Base-by-base conservation (phyloP, 495 filamentous ascomycete species). In the Podospora didyma region DNA sequence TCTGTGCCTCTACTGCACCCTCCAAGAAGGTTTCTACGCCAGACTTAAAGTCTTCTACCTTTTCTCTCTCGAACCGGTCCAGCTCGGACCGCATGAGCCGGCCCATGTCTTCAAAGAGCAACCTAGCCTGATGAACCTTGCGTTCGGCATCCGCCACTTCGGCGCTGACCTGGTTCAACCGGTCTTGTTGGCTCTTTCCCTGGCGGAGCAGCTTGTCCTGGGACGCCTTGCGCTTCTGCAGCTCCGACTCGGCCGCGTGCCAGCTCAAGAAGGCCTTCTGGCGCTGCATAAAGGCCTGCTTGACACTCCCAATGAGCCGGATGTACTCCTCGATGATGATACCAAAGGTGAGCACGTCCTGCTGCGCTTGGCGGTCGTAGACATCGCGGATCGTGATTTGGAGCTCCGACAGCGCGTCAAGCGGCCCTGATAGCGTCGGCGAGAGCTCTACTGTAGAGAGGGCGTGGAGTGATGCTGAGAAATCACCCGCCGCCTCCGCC, bases 271-370 rank as follows among this genome's bases (percentile, higher is more conserved):
- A 98, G 7, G 92, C 89, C 68, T 96, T 96, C 67, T 98, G 94
- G 42, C 94, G 87, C 66, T 96, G 92, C 23, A 77, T 74, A 68
- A 98, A 97, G 7, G 95, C 88, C 49, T 86, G 89, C 76, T 97
- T 97, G 60, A 96, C 86, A 60, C 86, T 90, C 28, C 89, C 90
- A 62, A 97, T 98, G 39, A 98, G 73, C 10, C 94, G 90, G 65
- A 98, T 93, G 73, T 98, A 98, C 73, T 98, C 94, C 60, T 98
- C 94, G 50, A 98, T 89, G 37, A 95, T 96, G 64, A 97, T 97
- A 19, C 95, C 95, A 19, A 98, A 80, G 0, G 94, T 98, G 26
- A 98, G 80, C 34, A 97, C 87, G 69, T 98, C 94, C 71, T 98
- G 94, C 74, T 96, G 92, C 6, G 94, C 94, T 73, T 98, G 94